Conservation (phyloP, 2,329 filamentous ascomycete species). For the Phyllosticta paracitricarpa region DNA sequence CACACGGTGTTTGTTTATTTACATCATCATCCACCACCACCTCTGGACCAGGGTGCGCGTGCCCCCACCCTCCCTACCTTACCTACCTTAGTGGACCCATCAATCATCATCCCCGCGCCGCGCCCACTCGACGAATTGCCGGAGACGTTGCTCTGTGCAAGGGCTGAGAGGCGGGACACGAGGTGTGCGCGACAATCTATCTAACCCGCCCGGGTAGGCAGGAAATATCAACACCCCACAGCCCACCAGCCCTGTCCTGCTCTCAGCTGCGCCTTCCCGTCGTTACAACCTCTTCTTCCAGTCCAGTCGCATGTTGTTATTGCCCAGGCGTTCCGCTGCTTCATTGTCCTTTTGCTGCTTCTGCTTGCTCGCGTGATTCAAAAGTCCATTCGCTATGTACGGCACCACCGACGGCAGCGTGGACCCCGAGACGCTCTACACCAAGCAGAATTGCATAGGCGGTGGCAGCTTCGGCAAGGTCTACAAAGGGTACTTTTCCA, state of each 20-base stretch:
- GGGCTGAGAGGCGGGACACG: background rate
- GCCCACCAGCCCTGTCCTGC: background rate
- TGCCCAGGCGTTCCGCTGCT: background rate
- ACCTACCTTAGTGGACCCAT: background rate
- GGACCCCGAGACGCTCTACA: constrained; percentile 87
- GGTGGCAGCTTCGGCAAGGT: constrained; percentile 98
- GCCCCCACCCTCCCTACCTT: background rate
- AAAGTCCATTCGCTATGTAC: constrained; percentile 4
- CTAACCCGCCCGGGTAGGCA: constrained; percentile 3
- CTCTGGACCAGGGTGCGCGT: constrained; percentile 1
- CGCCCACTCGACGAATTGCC: constrained; percentile 2
- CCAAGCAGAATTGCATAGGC: constrained; percentile 57
- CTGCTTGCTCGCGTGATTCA: background rate
- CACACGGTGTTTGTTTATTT: constrained; percentile 6
- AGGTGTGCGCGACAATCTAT: background rate
- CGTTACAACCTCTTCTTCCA: background rate
- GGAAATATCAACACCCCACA: constrained; percentile 7
- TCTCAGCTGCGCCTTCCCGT: background rate
- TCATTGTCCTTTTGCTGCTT: background rate
- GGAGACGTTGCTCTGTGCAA: constrained; percentile 5
- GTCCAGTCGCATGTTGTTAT: background rate
- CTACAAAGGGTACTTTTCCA: constrained; percentile 70
- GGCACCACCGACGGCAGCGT: constrained; percentile 40
- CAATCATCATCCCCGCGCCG: background rate
- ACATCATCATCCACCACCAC: constrained; percentile 3